A percentile compares a stretch with the other conserved stretches of the same genome.
These are phyloP conservation scores for Fusarium coicis DNA, from an alignment of 2,329 filamentous ascomycete species.

Conservation along the genomic window DNA sequence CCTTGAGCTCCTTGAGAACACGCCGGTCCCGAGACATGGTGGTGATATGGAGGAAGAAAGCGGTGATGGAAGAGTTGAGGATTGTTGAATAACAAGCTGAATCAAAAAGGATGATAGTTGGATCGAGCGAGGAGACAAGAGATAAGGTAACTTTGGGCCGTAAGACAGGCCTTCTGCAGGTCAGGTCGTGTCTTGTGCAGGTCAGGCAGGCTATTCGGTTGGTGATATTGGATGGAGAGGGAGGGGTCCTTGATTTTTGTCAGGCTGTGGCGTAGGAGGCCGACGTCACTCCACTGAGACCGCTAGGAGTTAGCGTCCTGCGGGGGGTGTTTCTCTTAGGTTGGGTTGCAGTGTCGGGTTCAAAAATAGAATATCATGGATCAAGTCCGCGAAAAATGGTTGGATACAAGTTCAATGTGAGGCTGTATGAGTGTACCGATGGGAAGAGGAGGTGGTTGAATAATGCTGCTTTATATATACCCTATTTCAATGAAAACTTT, in stretches of 20 bases:
- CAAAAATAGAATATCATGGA: slow-evolving; percentile 26
- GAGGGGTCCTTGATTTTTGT: slow-evolving; percentile 34
- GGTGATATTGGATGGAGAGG: background rate
- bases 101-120: background rate
- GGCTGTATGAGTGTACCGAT: background rate
- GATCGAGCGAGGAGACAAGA: background rate
- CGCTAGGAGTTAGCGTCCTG: slow-evolving; percentile 35
- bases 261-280: slow-evolving; percentile 16
- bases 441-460: background rate
- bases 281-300: slow-evolving; percentile 35
- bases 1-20: slow-evolving; percentile 79
- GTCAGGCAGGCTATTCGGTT: slow-evolving; percentile 6
- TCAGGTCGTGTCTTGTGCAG: slow-evolving; percentile 21
- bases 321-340: slow-evolving; percentile 4
- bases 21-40: slow-evolving; percentile 62
- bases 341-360: background rate
- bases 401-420: background rate
- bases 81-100: background rate
- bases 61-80: background rate
- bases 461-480: too few relatives aligned
- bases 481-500: too few relatives aligned
- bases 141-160: background rate
- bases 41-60: slow-evolving; percentile 47
- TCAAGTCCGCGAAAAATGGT: background rate
- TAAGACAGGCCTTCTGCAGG: slow-evolving; percentile 14